These are phyloP conservation scores for Lactuca saligna DNA, from an alignment of 129 eudicot genomes.

Conservation along the genomic window DNA sequence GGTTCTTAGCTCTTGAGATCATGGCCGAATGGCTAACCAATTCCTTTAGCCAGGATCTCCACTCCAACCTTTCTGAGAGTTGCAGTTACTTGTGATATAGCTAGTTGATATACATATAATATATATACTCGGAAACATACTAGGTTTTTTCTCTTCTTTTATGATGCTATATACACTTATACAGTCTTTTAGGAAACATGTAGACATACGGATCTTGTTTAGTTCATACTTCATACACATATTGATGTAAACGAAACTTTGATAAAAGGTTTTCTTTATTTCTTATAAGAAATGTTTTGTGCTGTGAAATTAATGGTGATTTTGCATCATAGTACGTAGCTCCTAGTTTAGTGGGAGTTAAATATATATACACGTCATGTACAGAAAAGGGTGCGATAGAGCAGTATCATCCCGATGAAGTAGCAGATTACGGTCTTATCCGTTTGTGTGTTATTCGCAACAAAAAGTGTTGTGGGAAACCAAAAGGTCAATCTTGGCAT, in stretches of 20 bases:
- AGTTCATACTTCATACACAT: too few species aligned
- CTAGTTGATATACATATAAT: not conserved
- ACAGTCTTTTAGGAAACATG: too few species aligned
- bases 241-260: not conserved
- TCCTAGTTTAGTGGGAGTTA: too few species aligned
- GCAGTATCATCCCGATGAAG: too few species aligned
- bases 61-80: slow-evolving; percentile 27
- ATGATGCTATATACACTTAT: not conserved
- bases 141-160: too few species aligned
- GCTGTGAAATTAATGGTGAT: not conserved
- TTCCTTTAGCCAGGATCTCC: slow-evolving; percentile 25
- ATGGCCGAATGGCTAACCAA: slow-evolving; percentile 23
- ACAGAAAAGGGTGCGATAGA: too few species aligned
- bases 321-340: not conserved
- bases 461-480: too few species aligned
- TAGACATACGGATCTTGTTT: not conserved
- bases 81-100: slow-evolving; percentile 27
- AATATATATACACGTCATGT: too few species aligned
- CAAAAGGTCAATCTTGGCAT: too few species aligned
- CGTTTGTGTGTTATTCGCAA: too few species aligned
- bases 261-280: not conserved
- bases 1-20: slow-evolving; percentile 13
- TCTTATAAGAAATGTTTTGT: not conserved
- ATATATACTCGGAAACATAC: not conserved
- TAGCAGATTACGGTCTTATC: too few species aligned